phyloP scores from a whole-genome alignment of 2,329 filamentous ascomycete species.

The Hypoxylon sp. region DNA sequence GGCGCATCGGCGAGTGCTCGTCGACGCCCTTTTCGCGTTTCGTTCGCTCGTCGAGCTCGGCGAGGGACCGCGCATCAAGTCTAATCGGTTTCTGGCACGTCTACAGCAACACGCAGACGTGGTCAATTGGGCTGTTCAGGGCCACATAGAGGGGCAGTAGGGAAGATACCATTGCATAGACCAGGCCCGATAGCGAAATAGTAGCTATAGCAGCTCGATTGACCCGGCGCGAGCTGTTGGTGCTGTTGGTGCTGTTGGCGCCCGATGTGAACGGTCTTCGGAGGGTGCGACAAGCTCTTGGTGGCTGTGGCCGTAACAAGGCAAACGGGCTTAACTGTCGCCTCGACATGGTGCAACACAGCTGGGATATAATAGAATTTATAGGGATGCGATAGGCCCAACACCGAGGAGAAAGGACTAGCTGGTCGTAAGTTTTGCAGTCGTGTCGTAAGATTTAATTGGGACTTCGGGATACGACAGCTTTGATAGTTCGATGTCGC shows the following conservation, averaged over 20 bases:
- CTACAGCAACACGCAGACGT: slow-evolving; percentile 48
- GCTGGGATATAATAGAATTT: slow-evolving; percentile 13
- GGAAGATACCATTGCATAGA: slow-evolving; percentile 44
- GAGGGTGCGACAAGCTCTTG: slow-evolving; percentile 31
- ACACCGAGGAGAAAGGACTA: slow-evolving; percentile 1
- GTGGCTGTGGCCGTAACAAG: slow-evolving; percentile 40
- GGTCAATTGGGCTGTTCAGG: slow-evolving; percentile 39
- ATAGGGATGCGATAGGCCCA: slow-evolving; percentile 16
- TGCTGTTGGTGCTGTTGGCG: slow-evolving; percentile 32
- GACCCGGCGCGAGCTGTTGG: slow-evolving; percentile 34
- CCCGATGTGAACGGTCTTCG: slow-evolving; percentile 42
- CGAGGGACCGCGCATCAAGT: slow-evolving; percentile 77
- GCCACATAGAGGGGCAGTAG: neutral
- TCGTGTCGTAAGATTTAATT: slow-evolving; percentile 41
- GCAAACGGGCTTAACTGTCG: slow-evolving; percentile 42
- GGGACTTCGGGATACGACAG: slow-evolving; percentile 30
- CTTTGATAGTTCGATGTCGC: slow-evolving; percentile 28
- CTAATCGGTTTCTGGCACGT: slow-evolving; percentile 56
- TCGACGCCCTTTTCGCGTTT: slow-evolving; percentile 83
- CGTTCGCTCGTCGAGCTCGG: slow-evolving; percentile 83
- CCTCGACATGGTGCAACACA: slow-evolving; percentile 42
- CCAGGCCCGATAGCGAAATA: slow-evolving; percentile 40
- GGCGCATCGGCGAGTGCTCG: slow-evolving; percentile 88
- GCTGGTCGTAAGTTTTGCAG: slow-evolving; percentile 34
- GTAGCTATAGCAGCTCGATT: slow-evolving; percentile 38